Base-by-base conservation (phyloP, 139 green algal species). In the Parachlorella kessleri region DNA sequence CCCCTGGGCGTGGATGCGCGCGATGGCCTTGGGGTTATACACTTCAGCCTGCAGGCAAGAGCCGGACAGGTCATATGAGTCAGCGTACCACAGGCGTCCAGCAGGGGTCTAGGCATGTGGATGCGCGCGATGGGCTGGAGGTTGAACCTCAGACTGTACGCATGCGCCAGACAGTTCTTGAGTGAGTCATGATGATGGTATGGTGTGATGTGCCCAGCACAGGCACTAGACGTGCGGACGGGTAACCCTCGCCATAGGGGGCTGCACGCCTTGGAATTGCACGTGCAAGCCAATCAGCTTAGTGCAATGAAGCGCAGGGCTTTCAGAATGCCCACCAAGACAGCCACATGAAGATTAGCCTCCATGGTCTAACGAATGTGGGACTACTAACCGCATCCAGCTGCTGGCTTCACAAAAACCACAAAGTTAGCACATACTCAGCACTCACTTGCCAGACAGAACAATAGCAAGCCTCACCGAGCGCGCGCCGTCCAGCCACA, bases 401-500 rank as follows among this genome's bases (percentile, higher is more conserved):
- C n/a, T n/a, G n/a, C n/a, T n/a, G n/a, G n/a, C n/a, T n/a, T n/a
- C n/a, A n/a, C n/a, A n/a, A n/a, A n/a, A n/a, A n/a, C n/a, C n/a
- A n/a, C n/a, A n/a, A n/a, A n/a, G n/a, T n/a, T n/a, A n/a, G n/a
- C n/a, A n/a, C n/a, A n/a, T n/a, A n/a, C n/a, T n/a, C n/a, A n/a
- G n/a, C n/a, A n/a, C n/a, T n/a, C n/a, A n/a, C n/a, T n/a, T n/a
- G n/a, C n/a, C n/a, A n/a, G n/a, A n/a, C n/a, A n/a, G n/a, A n/a
- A n/a, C n/a, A n/a, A n/a, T n/a, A n/a, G n/a, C n/a, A n/a, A 33
- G 23, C 26, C 71, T 85, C 75, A 75, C 76, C 70, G 72, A 64
- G 14, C 73, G 72, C 7, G 80, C 80, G 35, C 80, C 80, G 53
- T 80, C 73, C 69, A 85, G 54, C 80, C 80, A 85, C 3, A 82